Evolutionary conservation across 2,329 filamentous ascomycete species (phyloP), one percentile per base, ranked within the genome.

Genomic region (Hypoxylon sp.): DNA sequence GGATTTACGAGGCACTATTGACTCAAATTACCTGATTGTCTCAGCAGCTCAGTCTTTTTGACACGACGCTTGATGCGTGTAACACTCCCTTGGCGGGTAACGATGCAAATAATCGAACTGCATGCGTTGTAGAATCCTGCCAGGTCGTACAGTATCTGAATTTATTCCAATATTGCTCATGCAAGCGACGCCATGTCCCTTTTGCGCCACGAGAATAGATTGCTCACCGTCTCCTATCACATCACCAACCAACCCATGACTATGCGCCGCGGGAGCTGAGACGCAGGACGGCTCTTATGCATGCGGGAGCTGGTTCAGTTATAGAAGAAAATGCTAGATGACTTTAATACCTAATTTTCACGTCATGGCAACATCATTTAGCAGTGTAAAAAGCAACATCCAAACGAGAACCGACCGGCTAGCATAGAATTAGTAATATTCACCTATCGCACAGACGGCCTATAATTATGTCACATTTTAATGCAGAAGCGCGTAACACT

Each of bases 341-440:
- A 26, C 30, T 46, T 45, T 20, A 17, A 48, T 21, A 46, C 21
- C 41, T 13, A 30, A 27, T 25, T 34, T 16, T 50, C 55, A 55
- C 55, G 48, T 58, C 51, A 55, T 55, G 40, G 26, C 19, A 49
- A 26, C 51, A 49, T 55, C 47, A 58, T 37, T 31, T 55, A 37
- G 51, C n/a, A n/a, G n/a, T n/a, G n/a, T n/a, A n/a, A n/a, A n/a
- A n/a, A n/a, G n/a, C n/a, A n/a, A n/a, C n/a, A n/a, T n/a, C n/a
- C n/a, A n/a, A n/a, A n/a, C n/a, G n/a, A n/a, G n/a, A n/a, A 38
- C 15, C 31, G 31, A 30, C 46, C 46, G 51, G 35, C n/a, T 25
- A 25, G 29, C 35, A 48, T 51, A 53, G 23, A 25, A 59, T 56
- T 47, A 59, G 34, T 58, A 53, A 59, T 32, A 9, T 26, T 32